Evolutionary conservation across 163 green algal genomes (phyloP).

Genomic region (Chloroidium sp.): DNA sequence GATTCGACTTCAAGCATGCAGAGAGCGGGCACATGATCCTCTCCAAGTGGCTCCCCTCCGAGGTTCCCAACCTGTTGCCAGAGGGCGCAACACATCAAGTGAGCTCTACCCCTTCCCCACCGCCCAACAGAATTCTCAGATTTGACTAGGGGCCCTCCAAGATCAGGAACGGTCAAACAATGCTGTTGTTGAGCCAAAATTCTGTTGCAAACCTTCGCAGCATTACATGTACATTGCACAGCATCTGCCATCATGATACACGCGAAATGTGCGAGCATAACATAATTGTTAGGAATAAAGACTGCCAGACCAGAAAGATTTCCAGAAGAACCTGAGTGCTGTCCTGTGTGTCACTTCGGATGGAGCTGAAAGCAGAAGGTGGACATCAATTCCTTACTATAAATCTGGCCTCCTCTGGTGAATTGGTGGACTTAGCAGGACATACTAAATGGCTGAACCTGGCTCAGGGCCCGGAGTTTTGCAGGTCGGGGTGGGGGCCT

Average conservation of each 20-base stretch:
- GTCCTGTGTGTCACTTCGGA: no score
- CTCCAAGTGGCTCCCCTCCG: slow-evolving; percentile 55
- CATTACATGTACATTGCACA: no score
- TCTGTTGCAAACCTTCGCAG: neutral
- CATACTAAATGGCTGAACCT: neutral
- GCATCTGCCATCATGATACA: no score
- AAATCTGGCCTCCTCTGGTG: neutral
- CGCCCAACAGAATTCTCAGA: neutral
- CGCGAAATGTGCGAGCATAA: no score
- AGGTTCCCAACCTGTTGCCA: slow-evolving; percentile 48
- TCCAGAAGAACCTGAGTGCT: no score
- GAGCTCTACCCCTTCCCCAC: neutral
- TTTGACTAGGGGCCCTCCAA: no score
- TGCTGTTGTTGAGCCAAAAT: neutral
- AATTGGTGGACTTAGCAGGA: neutral
- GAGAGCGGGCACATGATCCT: slow-evolving; percentile 63
- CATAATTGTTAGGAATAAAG: no score
- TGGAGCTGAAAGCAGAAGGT: no score
- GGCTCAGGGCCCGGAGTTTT: neutral
- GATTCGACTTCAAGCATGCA: slow-evolving; percentile 56
- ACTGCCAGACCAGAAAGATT: no score
- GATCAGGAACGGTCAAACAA: neutral
- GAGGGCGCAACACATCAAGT: slow-evolving; percentile 41
- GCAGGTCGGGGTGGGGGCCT: slow-evolving; percentile 69
- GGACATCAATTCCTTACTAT: no score